Conservation (phyloP, 2,329 filamentous ascomycete genomes). For the Penicillium sp. region DNA sequence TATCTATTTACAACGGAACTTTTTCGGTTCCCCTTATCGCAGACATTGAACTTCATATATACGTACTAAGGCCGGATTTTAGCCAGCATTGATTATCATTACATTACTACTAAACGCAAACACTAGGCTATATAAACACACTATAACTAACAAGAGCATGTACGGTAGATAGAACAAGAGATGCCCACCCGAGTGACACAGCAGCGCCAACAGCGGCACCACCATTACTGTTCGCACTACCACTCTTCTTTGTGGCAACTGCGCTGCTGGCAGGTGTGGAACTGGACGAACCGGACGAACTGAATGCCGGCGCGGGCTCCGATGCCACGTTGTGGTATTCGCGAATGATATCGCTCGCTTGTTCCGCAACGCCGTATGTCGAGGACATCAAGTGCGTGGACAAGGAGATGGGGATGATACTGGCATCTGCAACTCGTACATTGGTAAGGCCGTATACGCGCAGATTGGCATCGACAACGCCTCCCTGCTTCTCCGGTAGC, state of each 20-base stretch:
- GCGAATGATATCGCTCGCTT: slow-evolving; percentile 6
- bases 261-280: not conserved
- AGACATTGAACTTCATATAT: not conserved
- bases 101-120: not conserved
- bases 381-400: slow-evolving; percentile 37
- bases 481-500: slow-evolving; percentile 26
- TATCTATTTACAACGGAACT: not conserved
- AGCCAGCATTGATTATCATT: not conserved
- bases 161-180: not conserved
- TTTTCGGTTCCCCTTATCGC: not conserved
- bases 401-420: slow-evolving; percentile 28
- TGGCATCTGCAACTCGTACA: slow-evolving; percentile 32
- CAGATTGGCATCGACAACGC: slow-evolving; percentile 29
- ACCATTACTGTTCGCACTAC: not conserved
- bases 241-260: not conserved
- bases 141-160: not conserved
- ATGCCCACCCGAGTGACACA: not conserved
- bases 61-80: not conserved
- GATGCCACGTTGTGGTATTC: not conserved
- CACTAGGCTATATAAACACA: not conserved
- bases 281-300: not conserved
- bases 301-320: not conserved
- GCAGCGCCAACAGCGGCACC: not conserved
- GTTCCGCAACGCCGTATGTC: slow-evolving; percentile 36
- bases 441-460: slow-evolving; percentile 31